A percentile compares a stretch with the other conserved stretches of the same genome.
Conservation (phyloP, 1,139 yeast genomes). For the Geotrichum aggregatum region DNA sequence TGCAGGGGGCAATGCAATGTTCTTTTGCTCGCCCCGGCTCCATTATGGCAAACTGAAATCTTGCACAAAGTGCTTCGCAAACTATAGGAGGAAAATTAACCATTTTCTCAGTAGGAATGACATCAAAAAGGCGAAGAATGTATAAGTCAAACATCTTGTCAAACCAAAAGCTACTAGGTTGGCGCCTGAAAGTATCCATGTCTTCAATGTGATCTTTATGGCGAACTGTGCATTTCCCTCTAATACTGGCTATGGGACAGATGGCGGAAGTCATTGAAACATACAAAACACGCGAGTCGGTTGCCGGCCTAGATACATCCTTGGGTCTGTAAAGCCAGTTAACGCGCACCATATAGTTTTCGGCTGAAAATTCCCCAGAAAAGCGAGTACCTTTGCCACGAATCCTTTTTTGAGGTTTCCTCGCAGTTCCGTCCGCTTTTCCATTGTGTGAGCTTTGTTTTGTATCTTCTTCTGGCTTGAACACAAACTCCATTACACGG, state of each 20-base stretch:
- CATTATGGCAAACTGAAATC: slow-evolving; percentile 70
- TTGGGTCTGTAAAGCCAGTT: slow-evolving; percentile 93
- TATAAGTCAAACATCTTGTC: slow-evolving; percentile 83
- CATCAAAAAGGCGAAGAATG: slow-evolving; percentile 73
- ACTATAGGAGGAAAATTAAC: slow-evolving; percentile 58
- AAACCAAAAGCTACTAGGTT: slow-evolving; percentile 75
- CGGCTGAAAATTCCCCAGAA: slow-evolving; percentile 40
- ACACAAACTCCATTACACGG: slow-evolving; percentile 69
- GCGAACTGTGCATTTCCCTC: slow-evolving; percentile 71
- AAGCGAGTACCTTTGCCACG: background rate
- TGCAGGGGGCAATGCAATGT: slow-evolving; percentile 57
- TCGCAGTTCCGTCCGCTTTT: background rate
- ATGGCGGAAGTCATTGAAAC: slow-evolving; percentile 86
- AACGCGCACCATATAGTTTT: slow-evolving; percentile 57
- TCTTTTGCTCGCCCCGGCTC: slow-evolving; percentile 70
- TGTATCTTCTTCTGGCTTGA: slow-evolving; percentile 21
- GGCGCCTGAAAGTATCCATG: slow-evolving; percentile 50
- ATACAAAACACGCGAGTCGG: slow-evolving; percentile 70
- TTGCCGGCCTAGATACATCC: slow-evolving; percentile 65
- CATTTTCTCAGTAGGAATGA: slow-evolving; percentile 56
- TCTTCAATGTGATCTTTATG: slow-evolving; percentile 66
- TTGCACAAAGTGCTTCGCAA: slow-evolving; percentile 57
- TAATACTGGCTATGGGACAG: slow-evolving; percentile 69
- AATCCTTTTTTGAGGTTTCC: slow-evolving; percentile 5
- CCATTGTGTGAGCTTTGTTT: background rate